phyloP scores from a whole-genome alignment of 2,329 filamentous ascomycete genomes.

The Cryoendolithus antarcticus region DNA sequence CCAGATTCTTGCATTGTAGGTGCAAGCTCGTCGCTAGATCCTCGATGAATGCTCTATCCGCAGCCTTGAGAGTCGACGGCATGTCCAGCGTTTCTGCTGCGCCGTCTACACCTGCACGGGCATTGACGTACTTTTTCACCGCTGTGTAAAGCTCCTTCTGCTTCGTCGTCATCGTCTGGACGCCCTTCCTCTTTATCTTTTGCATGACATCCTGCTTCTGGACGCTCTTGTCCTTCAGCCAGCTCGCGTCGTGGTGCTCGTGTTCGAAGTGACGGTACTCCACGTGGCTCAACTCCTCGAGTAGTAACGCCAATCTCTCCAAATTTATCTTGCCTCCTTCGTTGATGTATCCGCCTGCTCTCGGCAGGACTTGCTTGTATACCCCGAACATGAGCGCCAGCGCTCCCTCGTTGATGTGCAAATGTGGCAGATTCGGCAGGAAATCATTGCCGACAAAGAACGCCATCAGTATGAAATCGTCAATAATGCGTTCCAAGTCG shows the following conservation, averaged over 20 bases:
- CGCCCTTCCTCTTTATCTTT: constrained; percentile 45
- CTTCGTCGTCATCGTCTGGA: constrained; percentile 60
- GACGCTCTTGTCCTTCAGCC: constrained; percentile 79
- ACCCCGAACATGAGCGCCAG: constrained; percentile 94
- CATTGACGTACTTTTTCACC: constrained; percentile 71
- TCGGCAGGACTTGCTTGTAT: constrained; percentile 82
- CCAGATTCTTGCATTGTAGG: constrained; percentile 51
- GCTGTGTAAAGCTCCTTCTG: constrained; percentile 74
- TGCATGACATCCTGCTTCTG: constrained; percentile 56
- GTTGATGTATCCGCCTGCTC: constrained; percentile 89
- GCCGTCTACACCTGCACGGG: constrained; percentile 42
- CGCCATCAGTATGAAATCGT: constrained; percentile 98
- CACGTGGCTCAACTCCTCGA: constrained; percentile 76
- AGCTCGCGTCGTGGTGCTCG: constrained; percentile 77
- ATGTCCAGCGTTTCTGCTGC: constrained; percentile 54
- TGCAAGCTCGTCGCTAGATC: constrained; percentile 62
- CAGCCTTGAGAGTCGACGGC: constrained; percentile 58
- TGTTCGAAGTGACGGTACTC: constrained; percentile 88
- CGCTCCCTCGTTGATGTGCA: constrained; percentile 98
- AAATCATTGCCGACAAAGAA: constrained; percentile 99
- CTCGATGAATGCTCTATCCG: constrained; percentile 86
- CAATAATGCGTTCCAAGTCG: constrained; percentile 91
- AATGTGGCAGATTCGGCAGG: constrained; percentile 83
- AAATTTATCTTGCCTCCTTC: constrained; percentile 88
- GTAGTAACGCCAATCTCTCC: constrained; percentile 59